phyloP scores from a whole-genome alignment of 1,284 basidiomycete genomes.

The Rhodotorula sp. region DNA sequence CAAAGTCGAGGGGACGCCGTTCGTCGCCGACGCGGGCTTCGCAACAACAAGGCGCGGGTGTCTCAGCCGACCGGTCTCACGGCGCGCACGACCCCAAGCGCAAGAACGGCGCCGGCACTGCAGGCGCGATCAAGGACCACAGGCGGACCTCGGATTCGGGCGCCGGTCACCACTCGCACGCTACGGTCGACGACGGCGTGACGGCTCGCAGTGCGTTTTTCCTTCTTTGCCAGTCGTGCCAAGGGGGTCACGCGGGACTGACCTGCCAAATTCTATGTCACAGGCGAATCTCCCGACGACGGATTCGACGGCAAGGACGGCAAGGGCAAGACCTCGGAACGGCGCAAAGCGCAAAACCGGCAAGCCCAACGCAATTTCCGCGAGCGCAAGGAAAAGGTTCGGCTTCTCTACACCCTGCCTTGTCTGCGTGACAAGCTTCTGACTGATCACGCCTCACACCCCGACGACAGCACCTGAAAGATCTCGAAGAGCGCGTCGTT shows the following conservation, averaged over 20 bases:
- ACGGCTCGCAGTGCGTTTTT: conserved; percentile 17
- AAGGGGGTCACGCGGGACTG: neutral
- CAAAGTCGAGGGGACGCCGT: neutral
- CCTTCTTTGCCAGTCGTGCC: neutral
- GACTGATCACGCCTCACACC: neutral
- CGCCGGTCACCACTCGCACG: conserved; percentile 14
- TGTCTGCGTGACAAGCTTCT: too few species aligned
- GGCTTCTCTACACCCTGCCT: neutral
- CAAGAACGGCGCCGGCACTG: neutral
- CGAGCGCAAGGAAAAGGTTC: conserved; percentile 44
- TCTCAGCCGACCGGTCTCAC: neutral
- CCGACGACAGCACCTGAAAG: conserved; percentile 35
- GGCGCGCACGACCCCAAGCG: conserved; percentile 21
- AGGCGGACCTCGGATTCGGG: neutral
- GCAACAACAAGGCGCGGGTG: too few species aligned
- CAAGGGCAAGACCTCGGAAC: conserved; percentile 35
- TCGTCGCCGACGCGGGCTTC: neutral
- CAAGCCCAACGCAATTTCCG: conserved; percentile 44
- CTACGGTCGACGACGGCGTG: conserved; percentile 21
- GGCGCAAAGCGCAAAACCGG: conserved; percentile 39
- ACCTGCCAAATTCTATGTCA: neutral
- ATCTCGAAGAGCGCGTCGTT: conserved; percentile 43
- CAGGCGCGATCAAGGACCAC: conserved; percentile 28
- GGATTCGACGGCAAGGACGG: conserved; percentile 10
- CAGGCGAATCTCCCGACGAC: conserved; percentile 30